These are phyloP conservation scores for Scedosporium aurantiacum DNA, from an alignment of 2,329 filamentous ascomycete genomes.

Conservation along the genomic window DNA sequence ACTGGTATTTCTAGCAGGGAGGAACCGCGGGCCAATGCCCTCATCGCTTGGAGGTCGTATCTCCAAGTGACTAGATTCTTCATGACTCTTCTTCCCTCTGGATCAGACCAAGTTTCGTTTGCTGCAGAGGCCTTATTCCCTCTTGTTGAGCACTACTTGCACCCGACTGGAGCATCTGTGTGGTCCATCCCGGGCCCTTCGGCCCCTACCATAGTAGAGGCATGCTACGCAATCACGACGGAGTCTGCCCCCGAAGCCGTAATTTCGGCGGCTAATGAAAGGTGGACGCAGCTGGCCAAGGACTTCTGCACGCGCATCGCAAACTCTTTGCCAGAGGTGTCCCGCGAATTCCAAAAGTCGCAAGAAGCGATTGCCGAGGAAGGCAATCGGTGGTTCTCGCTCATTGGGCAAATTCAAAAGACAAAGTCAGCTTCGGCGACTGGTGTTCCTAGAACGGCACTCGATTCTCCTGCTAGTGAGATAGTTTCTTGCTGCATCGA, in stretches of 20 bases:
- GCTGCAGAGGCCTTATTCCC: slow-evolving; percentile 40
- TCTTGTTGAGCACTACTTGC: slow-evolving; percentile 43
- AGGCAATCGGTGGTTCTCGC: slow-evolving; percentile 55
- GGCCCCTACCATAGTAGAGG: slow-evolving; percentile 5
- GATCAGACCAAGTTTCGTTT: slow-evolving; percentile 32
- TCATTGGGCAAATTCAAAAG: slow-evolving; percentile 37
- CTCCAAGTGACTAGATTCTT: slow-evolving; percentile 51
- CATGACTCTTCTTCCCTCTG: slow-evolving; percentile 29
- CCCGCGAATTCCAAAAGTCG: slow-evolving; percentile 62
- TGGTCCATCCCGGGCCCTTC: slow-evolving; percentile 14
- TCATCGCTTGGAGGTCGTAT: slow-evolving; percentile 66
- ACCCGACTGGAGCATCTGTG: slow-evolving; percentile 28
- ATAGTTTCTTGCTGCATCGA: slow-evolving; percentile 20
- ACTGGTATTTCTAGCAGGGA: slow-evolving; percentile 63
- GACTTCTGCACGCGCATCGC: slow-evolving; percentile 56
- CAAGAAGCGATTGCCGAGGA: slow-evolving; percentile 58
- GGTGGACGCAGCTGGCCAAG: slow-evolving; percentile 26
- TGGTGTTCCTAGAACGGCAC: slow-evolving; percentile 18
- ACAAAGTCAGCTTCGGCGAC: slow-evolving; percentile 15
- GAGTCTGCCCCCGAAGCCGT: slow-evolving; percentile 6
- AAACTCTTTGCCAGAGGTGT: slow-evolving; percentile 69
- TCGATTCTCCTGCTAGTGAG: slow-evolving; percentile 18
- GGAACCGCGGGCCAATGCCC: slow-evolving; percentile 58
- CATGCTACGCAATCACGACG: slow-evolving; percentile 6
- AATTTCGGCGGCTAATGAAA: slow-evolving; percentile 17